Conservation (phyloP, 1,284 basidiomycete genomes). For the Tylopilus orsonianus region DNA sequence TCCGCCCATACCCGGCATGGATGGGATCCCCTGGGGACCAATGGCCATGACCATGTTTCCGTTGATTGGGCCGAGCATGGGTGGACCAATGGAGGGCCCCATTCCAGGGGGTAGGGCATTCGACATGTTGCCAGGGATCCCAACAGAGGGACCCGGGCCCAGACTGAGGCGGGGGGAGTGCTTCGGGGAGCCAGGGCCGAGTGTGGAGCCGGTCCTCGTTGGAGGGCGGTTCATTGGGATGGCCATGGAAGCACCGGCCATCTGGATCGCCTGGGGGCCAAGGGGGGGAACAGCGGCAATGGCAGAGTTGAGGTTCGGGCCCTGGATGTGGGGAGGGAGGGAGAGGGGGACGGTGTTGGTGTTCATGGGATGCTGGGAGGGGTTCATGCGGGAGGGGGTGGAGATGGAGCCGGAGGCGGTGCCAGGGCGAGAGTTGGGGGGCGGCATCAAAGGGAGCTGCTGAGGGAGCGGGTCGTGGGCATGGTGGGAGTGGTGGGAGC, state of each 20-base stretch:
- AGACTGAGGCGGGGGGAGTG: constrained; percentile 29
- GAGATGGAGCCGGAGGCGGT: constrained; percentile 26
- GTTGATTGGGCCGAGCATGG: too few species aligned
- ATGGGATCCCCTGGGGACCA: constrained; percentile 20
- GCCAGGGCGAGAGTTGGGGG: constrained; percentile 27
- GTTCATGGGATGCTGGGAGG: constrained; percentile 24
- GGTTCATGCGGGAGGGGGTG: constrained; percentile 24
- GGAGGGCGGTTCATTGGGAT: constrained; percentile 31
- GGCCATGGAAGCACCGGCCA: constrained; percentile 14
- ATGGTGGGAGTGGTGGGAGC: constrained; percentile 32
- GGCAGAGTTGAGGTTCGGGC: constrained; percentile 12
- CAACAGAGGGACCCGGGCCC: too few species aligned
- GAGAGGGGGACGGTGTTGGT: constrained; percentile 18
- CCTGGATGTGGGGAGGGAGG: constrained; percentile 10
- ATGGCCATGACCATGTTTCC: constrained; percentile 21
- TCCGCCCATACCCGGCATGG: constrained; percentile 15
- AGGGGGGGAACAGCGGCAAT: constrained; percentile 9
- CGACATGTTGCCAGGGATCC: too few species aligned
- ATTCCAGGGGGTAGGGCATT: constrained; percentile 8
- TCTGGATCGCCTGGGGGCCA: constrained; percentile 17
- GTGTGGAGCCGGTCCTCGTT: constrained; percentile 31
- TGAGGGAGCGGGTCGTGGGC: constrained; percentile 19
- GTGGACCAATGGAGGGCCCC: constrained; percentile 7
- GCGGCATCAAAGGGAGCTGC: too few species aligned
- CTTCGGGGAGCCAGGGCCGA: constrained; percentile 28